phyloP scores from a whole-genome alignment of 805 yeast genomes.

The Cyberlindnera mrakii region DNA sequence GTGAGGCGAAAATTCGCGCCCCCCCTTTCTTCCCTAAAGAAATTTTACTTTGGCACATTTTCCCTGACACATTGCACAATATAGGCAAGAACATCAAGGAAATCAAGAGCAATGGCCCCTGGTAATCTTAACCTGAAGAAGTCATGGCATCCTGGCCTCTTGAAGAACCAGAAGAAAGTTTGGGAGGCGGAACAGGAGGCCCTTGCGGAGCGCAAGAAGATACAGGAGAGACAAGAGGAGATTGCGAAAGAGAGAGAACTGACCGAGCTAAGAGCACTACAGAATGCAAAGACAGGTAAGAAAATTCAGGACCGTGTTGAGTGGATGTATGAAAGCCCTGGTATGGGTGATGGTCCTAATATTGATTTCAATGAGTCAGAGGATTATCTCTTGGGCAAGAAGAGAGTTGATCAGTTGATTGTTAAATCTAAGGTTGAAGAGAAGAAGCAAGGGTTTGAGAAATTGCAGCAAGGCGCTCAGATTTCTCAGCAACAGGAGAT shows the following conservation, averaged over 20 bases:
- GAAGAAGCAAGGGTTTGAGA: slow-evolving; percentile 23
- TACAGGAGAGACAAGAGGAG: slow-evolving; percentile 59
- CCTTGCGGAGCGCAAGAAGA: slow-evolving; percentile 59
- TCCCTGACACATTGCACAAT: neutral
- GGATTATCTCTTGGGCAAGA: slow-evolving; percentile 48
- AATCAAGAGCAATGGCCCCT: slow-evolving; percentile 38
- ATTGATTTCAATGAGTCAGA: slow-evolving; percentile 29
- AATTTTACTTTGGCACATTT: neutral
- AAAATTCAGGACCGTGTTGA: slow-evolving; percentile 44
- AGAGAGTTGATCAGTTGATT: slow-evolving; percentile 36
- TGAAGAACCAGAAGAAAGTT: slow-evolving; percentile 79
- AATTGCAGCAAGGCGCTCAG: slow-evolving; percentile 11
- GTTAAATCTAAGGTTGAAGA: slow-evolving; percentile 15
- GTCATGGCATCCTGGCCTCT: slow-evolving; percentile 92
- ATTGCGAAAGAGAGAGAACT: slow-evolving; percentile 55
- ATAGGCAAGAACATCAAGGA: neutral
- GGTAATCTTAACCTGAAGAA: slow-evolving; percentile 86
- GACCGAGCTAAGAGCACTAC: slow-evolving; percentile 45
- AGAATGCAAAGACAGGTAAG: slow-evolving; percentile 35
- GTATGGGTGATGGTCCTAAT: slow-evolving; percentile 24
- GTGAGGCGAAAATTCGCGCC: too few relatives aligned
- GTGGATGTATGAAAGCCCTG: slow-evolving; percentile 81
- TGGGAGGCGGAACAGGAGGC: slow-evolving; percentile 79
- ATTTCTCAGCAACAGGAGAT: slow-evolving; percentile 34
- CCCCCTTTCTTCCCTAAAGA: neutral